Evolutionary conservation across 1,284 basidiomycete species (phyloP).

Genomic region (Rhizoctonia solani): DNA sequence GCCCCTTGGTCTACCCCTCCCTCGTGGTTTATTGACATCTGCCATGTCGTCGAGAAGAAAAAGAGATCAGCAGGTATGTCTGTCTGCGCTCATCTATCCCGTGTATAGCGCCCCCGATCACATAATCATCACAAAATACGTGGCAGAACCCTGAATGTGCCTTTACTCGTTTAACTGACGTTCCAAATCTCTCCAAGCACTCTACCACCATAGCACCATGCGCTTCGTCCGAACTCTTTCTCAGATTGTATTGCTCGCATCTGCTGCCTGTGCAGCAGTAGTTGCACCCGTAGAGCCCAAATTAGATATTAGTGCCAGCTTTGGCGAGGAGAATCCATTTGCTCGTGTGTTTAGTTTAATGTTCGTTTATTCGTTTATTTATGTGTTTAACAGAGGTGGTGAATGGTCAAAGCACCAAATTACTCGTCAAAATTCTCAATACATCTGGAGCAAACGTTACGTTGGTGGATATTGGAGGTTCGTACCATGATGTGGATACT

Average conservation of each 20-base stretch:
- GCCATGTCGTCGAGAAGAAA: constrained; percentile 17
- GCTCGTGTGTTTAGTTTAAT: constrained; percentile 63
- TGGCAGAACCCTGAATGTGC: constrained; percentile 26
- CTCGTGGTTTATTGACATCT: neutral
- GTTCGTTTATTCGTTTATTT: constrained; percentile 1
- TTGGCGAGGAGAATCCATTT: constrained; percentile 78
- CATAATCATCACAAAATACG: constrained; percentile 12
- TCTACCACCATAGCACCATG: constrained; percentile 31
- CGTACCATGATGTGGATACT: constrained; percentile 70
- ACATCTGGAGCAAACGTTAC: constrained; percentile 76
- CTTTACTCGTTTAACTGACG: too few species aligned
- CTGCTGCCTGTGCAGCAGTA: constrained; percentile 30
- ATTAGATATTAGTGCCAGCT: constrained; percentile 65
- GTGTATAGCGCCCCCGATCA: too few species aligned
- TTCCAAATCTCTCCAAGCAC: neutral
- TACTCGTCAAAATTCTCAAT: constrained; percentile 74
- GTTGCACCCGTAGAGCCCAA: constrained; percentile 47
- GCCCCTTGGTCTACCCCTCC: constrained; percentile 8
- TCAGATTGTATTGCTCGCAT: constrained; percentile 33
- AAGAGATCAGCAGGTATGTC: neutral
- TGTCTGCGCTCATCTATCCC: constrained; percentile 7
- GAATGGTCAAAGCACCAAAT: constrained; percentile 81
- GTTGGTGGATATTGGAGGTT: constrained; percentile 69
- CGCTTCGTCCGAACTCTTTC: constrained; percentile 29
- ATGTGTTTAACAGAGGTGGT: constrained; percentile 63